phyloP scores from a whole-genome alignment of 495 filamentous ascomycete genomes.

The Daldinia vernicosa region DNA sequence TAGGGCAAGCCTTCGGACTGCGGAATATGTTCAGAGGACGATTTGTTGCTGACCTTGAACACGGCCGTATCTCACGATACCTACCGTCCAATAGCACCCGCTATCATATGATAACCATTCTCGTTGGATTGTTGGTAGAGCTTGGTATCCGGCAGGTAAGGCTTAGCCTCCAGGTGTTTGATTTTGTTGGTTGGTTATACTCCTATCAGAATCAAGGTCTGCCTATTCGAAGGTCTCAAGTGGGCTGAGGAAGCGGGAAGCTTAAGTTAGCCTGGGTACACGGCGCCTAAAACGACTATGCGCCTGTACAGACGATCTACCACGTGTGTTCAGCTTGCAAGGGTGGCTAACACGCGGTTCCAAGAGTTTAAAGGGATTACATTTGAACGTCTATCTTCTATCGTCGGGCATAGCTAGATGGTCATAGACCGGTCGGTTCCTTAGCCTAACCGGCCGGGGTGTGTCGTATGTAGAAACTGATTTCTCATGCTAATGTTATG shows the following conservation, averaged over 20 bases:
- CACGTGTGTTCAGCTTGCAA: constrained; percentile 15
- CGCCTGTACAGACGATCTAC: constrained; percentile 19
- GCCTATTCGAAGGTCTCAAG: constrained; percentile 1
- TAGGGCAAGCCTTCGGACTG: constrained; percentile 14
- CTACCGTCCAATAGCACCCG: constrained; percentile 17
- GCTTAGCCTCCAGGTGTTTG: constrained; percentile 15
- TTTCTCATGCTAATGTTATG: background rate
- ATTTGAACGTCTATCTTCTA: background rate
- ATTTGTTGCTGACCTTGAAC: constrained; percentile 1
- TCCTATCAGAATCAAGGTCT: constrained; percentile 19
- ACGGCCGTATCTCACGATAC: background rate
- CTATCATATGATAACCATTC: background rate
- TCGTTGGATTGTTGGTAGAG: constrained; percentile 16
- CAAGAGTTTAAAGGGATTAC: background rate
- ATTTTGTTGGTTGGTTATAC: constrained; percentile 6
- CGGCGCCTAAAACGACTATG: constrained; percentile 27
- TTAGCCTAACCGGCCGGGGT: constrained; percentile 12
- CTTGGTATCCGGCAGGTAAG: background rate
- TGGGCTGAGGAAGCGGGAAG: constrained; percentile 1
- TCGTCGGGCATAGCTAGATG: constrained; percentile 11
- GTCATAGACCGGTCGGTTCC: background rate
- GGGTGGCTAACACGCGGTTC: background rate
- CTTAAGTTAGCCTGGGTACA: background rate
- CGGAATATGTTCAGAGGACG: constrained; percentile 7
- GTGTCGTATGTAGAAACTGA: constrained; percentile 14